A percentile compares a stretch with the other conserved stretches of the same genome.
phyloP scores from a whole-genome alignment of 257 asterid genomes.

The Nicotiana otophora region DNA sequence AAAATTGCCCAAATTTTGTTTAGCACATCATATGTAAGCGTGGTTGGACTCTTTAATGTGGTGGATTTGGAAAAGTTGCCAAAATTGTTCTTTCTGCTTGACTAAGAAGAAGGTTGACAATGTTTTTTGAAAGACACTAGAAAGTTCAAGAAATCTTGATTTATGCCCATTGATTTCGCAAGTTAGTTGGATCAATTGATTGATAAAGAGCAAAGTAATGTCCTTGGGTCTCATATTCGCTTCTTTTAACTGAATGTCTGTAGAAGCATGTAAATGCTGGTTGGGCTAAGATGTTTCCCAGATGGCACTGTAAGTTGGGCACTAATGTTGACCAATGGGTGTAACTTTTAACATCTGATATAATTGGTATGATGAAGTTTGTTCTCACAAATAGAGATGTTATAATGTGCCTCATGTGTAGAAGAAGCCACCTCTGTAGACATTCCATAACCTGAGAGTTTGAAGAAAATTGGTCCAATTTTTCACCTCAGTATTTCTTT shows the following conservation, averaged over 20 bases:
- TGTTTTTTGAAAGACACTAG: not conserved
- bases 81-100: not conserved
- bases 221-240: not conserved
- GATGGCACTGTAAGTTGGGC: not conserved
- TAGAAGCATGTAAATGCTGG: not conserved
- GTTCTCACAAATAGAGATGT: too few relatives aligned
- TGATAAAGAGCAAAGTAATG: not conserved
- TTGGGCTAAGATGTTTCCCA: not conserved
- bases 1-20: not conserved
- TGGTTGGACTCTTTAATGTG: not conserved
- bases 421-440: not conserved
- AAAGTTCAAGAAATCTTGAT: not conserved
- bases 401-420: too few relatives aligned
- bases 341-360: not conserved
- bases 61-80: not conserved
- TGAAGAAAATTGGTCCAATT: not conserved
- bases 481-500: not conserved
- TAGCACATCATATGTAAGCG: not conserved
- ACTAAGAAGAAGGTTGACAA: not conserved
- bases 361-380: not conserved
- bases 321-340: not conserved
- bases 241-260: not conserved
- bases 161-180: not conserved
- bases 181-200: constrained; percentile 5
- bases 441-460: not conserved